A percentile compares a stretch with the other conserved stretches of the same genome.
These are phyloP conservation scores for Guadua angustifolia DNA, from an alignment of 176 grass and related monocot species.

Conservation along the genomic window DNA sequence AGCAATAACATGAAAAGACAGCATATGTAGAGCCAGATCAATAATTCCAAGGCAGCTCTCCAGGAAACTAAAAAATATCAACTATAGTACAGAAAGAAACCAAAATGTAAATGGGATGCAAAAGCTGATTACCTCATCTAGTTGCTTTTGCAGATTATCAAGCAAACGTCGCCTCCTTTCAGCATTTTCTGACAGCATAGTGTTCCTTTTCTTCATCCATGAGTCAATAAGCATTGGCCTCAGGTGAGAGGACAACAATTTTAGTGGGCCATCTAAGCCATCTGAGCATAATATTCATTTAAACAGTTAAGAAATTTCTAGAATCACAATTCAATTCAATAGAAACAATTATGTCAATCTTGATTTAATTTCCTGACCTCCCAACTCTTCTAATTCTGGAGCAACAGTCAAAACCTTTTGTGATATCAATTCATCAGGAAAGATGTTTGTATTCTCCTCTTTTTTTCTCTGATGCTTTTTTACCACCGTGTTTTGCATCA, in stretches of 20 bases:
- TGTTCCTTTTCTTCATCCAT: slow-evolving; percentile 86
- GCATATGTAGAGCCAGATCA: not conserved
- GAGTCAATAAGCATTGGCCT: slow-evolving; percentile 89
- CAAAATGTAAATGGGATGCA: slow-evolving; percentile 19
- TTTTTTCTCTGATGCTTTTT: slow-evolving; percentile 80
- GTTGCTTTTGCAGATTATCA: slow-evolving; percentile 90
- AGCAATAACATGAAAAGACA: not conserved
- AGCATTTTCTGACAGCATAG: slow-evolving; percentile 84
- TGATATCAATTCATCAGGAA: slow-evolving; percentile 81
- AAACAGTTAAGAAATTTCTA: slow-evolving; percentile 27
- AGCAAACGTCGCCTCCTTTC: slow-evolving; percentile 77
- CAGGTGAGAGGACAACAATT: slow-evolving; percentile 73
- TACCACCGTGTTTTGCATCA: slow-evolving; percentile 59
- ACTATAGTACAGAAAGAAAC: slow-evolving; percentile 24
- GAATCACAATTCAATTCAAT: slow-evolving; percentile 18
- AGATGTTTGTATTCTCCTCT: slow-evolving; percentile 67
- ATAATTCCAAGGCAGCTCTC: not conserved
- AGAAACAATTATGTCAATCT: slow-evolving; percentile 33
- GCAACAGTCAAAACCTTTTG: slow-evolving; percentile 73
- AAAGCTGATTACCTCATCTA: slow-evolving; percentile 78
- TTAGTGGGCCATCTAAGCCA: slow-evolving; percentile 58
- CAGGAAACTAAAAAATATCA: slow-evolving; percentile 4
- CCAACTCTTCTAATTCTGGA: slow-evolving; percentile 84
- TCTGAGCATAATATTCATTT: slow-evolving; percentile 61
- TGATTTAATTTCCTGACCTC: slow-evolving; percentile 62